A percentile compares a stretch with the other conserved stretches of the same genome.
These are phyloP conservation scores for Flaveria bidentis DNA, from an alignment of 129 eudicot species.

Conservation along the genomic window DNA sequence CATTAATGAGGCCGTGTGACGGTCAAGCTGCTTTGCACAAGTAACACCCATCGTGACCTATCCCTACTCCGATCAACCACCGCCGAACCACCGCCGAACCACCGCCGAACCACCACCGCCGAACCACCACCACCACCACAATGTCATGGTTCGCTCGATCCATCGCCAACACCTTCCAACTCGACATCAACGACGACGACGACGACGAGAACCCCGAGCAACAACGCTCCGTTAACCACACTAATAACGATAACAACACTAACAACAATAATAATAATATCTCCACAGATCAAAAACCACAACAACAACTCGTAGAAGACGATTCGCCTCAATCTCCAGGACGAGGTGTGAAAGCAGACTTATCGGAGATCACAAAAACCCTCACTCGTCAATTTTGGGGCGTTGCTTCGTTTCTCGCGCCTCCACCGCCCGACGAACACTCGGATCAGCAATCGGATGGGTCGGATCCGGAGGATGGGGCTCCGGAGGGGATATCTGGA, in stretches of 20 bases:
- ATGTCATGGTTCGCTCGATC: constrained; percentile 93
- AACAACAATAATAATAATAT: neutral
- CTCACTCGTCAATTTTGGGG: constrained; percentile 94
- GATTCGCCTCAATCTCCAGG: constrained; percentile 43
- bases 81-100: neutral
- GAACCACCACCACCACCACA: constrained; percentile 6
- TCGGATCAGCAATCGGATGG: constrained; percentile 26
- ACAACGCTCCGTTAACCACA: constrained; percentile 5
- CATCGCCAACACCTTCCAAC: constrained; percentile 69
- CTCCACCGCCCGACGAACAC: constrained; percentile 61
- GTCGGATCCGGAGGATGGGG: constrained; percentile 32
- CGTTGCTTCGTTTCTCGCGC: constrained; percentile 95
- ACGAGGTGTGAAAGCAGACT: constrained; percentile 90
- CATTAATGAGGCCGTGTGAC: constrained; percentile 21
- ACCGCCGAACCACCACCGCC: neutral
- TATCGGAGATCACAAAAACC: constrained; percentile 91
- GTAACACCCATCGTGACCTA: constrained; percentile 28
- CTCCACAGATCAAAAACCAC: constrained; percentile 13
- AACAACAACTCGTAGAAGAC: constrained; percentile 23
- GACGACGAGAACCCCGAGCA: constrained; percentile 27
- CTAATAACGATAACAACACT: neutral
- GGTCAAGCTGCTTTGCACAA: constrained; percentile 17
- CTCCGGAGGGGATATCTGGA: constrained; percentile 44
- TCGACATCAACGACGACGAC: constrained; percentile 41
- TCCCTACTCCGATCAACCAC: constrained; percentile 6